phyloP scores from a whole-genome alignment of 202 grass and related monocot genomes.

The Panicum virgatum region DNA sequence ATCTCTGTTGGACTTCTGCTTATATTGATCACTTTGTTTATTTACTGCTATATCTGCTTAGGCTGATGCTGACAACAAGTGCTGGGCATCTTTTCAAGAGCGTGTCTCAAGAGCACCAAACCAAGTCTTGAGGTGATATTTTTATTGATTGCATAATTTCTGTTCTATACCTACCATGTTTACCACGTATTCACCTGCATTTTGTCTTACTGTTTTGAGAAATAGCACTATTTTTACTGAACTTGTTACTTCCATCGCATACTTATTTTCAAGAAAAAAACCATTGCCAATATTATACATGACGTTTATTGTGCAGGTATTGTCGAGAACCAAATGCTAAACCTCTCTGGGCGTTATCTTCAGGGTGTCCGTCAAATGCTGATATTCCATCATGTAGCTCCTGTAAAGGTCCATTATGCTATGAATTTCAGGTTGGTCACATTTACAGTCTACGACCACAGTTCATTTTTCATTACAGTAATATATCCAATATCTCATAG shows the following conservation, averaged over 20 bases:
- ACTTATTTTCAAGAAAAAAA: background rate
- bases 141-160: slow-evolving; percentile 14
- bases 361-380: slow-evolving; percentile 55
- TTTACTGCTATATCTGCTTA: slow-evolving; percentile 35
- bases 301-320: slow-evolving; percentile 55
- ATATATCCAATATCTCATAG: background rate
- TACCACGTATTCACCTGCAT: background rate
- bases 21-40: slow-evolving; percentile 24
- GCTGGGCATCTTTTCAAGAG: slow-evolving; percentile 92
- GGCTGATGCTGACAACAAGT: slow-evolving; percentile 92
- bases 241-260: slow-evolving; percentile 28
- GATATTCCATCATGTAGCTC: slow-evolving; percentile 73
- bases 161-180: background rate
- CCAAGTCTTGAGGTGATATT: slow-evolving; percentile 83
- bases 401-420: slow-evolving; percentile 77
- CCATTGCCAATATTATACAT: background rate
- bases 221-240: background rate
- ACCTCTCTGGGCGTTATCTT: slow-evolving; percentile 79
- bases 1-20: slow-evolving; percentile 16
- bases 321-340: slow-evolving; percentile 74
- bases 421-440: slow-evolving; percentile 86
- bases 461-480: slow-evolving; percentile 17
- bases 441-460: slow-evolving; percentile 1
- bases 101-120: slow-evolving; percentile 59
- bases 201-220: background rate